Evolutionary conservation across 2,329 filamentous ascomycete genomes (phyloP).

Genomic region (Arthrobotrys entomopaga): DNA sequence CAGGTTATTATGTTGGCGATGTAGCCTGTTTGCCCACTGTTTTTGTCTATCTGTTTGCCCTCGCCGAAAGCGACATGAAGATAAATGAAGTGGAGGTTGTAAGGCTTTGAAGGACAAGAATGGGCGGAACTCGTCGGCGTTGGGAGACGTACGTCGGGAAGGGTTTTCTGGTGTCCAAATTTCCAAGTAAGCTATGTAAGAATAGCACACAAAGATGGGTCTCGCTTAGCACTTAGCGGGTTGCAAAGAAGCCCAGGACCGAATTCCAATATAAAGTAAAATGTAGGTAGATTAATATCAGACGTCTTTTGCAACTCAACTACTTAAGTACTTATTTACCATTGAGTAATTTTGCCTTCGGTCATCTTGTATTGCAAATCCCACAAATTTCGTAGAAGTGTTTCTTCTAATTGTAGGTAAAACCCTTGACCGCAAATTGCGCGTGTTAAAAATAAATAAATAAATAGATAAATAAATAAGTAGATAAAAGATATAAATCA

Average conservation of each 20-base stretch:
- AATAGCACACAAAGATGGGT: too few relatives aligned
- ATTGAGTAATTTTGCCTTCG: too few relatives aligned
- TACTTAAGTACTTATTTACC: too few relatives aligned
- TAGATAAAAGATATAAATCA: neutral
- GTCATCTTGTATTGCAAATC: too few relatives aligned
- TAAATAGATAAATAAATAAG: constrained; percentile 16
- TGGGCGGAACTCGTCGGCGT: constrained; percentile 36
- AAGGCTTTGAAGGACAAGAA: constrained; percentile 5
- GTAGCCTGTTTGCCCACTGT: constrained; percentile 13
- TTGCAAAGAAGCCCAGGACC: too few relatives aligned
- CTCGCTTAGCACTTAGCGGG: too few relatives aligned
- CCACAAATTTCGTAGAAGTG: too few relatives aligned
- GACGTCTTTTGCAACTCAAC: too few relatives aligned
- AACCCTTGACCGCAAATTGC: neutral
- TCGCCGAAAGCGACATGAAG: constrained; percentile 4
- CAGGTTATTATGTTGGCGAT: constrained; percentile 13
- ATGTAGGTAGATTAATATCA: too few relatives aligned
- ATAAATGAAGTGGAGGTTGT: constrained; percentile 1
- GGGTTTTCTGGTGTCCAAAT: constrained; percentile 4
- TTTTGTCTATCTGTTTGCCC: constrained; percentile 2
- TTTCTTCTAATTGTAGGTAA: too few relatives aligned
- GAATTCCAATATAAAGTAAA: too few relatives aligned
- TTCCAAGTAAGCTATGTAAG: too few relatives aligned
- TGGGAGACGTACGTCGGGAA: neutral
- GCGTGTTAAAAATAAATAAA: neutral